Percentiles rank a stretch among this genome's conserved stretches.
Evolutionary conservation across 2,329 filamentous ascomycete species (phyloP).

Genomic region (Balansia obtecta): DNA sequence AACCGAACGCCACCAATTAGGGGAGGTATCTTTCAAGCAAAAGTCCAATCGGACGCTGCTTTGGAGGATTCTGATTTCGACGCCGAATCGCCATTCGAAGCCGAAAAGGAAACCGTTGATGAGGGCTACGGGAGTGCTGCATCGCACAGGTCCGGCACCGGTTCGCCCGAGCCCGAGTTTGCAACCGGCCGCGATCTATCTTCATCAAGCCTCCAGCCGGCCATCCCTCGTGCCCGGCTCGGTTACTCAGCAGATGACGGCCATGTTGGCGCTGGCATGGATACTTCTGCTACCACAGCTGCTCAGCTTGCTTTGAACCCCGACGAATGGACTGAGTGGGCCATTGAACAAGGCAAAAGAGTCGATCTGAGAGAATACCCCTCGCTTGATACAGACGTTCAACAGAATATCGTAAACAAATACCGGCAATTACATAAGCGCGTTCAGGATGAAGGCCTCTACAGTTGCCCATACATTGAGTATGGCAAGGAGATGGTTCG

Average conservation of each 20-base stretch:
- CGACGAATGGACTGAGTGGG: slow-evolving; percentile 22
- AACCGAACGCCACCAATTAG: slow-evolving; percentile 49
- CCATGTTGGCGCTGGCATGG: too few relatives aligned
- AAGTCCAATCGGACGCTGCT: slow-evolving; percentile 3
- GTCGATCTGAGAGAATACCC: slow-evolving; percentile 31
- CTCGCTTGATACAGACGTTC: slow-evolving; percentile 39
- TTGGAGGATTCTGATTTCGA: slow-evolving; percentile 10
- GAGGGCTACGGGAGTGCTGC: slow-evolving; percentile 8
- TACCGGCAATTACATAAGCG: slow-evolving; percentile 44
- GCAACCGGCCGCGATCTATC: background rate
- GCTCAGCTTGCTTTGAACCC: slow-evolving; percentile 6
- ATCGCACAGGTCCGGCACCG: slow-evolving; percentile 5
- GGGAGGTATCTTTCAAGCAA: slow-evolving; percentile 23
- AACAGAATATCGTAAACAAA: slow-evolving; percentile 40
- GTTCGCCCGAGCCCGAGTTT: slow-evolving; percentile 2
- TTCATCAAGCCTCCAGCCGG: background rate
- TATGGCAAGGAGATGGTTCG: slow-evolving; percentile 47
- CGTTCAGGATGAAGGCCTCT: slow-evolving; percentile 42
- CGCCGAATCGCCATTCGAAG: slow-evolving; percentile 2
- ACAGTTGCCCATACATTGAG: slow-evolving; percentile 43
- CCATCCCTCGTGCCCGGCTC: slow-evolving; percentile 1
- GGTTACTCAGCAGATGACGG: background rate
- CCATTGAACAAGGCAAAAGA: slow-evolving; percentile 20
- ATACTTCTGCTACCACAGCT: background rate
- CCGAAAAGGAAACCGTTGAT: slow-evolving; percentile 7